Evolutionary conservation across 1,139 yeast species (phyloP).

Genomic region (Ashbya aceris): DNA sequence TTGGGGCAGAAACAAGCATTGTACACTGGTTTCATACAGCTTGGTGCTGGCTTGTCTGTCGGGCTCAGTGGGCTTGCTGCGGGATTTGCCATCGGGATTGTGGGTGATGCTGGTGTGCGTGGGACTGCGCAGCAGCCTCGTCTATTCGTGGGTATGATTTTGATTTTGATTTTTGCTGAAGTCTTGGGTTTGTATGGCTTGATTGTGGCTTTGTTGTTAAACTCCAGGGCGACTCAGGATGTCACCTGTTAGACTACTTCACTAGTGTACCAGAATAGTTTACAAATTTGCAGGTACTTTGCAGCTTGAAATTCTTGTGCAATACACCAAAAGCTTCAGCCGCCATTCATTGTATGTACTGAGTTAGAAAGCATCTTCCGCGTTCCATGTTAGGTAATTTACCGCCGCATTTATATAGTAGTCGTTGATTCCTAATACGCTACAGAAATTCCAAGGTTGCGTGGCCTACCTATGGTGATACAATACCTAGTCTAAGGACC

Average conservation of each 20-base stretch:
- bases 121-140: slow-evolving; percentile 95
- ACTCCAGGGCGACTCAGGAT: slow-evolving; percentile 94
- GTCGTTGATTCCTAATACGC: not conserved
- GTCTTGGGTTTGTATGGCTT: slow-evolving; percentile 95
- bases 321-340: too few species aligned
- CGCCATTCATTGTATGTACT: too few species aligned
- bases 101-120: slow-evolving; percentile 98
- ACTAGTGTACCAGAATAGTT: not conserved
- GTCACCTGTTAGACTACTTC: slow-evolving; percentile 51
- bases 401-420: too few species aligned
- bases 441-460: not conserved
- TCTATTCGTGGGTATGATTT: slow-evolving; percentile 93
- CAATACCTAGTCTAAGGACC: not conserved
- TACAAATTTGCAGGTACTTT: not conserved
- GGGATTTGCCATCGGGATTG: slow-evolving; percentile 97
- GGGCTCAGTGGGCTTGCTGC: slow-evolving; percentile 97
- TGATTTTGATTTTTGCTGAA: slow-evolving; percentile 96
- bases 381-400: too few species aligned
- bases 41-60: slow-evolving; percentile 97
- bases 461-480: not conserved
- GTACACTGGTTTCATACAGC: slow-evolving; percentile 94
- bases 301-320: too few species aligned
- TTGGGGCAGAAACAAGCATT: slow-evolving; percentile 86
- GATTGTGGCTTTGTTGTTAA: slow-evolving; percentile 92
- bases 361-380: too few species aligned